Evolutionary conservation across 805 yeast species (phyloP).

Genomic region (Kazachstania africana): DNA sequence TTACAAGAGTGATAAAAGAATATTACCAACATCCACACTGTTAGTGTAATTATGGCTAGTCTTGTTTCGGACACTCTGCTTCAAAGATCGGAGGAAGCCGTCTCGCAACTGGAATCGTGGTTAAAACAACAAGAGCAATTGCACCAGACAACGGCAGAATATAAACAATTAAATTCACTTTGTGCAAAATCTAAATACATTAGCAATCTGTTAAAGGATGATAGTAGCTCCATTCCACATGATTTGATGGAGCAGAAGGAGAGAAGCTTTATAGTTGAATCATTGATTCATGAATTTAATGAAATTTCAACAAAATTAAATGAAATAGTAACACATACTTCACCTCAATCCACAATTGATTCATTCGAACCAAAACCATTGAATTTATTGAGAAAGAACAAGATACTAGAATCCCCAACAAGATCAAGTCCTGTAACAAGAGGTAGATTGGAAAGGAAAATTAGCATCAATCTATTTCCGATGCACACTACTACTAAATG

Average conservation of each 20-base stretch:
- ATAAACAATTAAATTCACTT: slow-evolving; percentile 20
- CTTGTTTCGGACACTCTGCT: slow-evolving; percentile 19
- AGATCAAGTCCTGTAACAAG: slow-evolving; percentile 1
- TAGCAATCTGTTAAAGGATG: slow-evolving; percentile 10
- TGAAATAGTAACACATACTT: slow-evolving; percentile 11
- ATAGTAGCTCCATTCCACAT: slow-evolving; percentile 3
- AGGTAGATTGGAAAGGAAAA: not conserved
- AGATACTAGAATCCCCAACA: not conserved
- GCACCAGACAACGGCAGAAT: not conserved
- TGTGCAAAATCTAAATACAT: slow-evolving; percentile 16
- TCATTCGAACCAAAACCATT: slow-evolving; percentile 20
- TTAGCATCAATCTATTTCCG: not conserved
- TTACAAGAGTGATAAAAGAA: not conserved
- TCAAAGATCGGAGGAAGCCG: slow-evolving; percentile 21
- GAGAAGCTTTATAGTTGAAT: slow-evolving; percentile 7
- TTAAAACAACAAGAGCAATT: slow-evolving; percentile 14
- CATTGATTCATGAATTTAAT: slow-evolving; percentile 19
- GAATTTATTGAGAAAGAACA: slow-evolving; percentile 14
- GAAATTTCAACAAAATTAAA: slow-evolving; percentile 16
- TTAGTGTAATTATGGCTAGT: not conserved
- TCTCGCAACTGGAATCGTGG: slow-evolving; percentile 21
- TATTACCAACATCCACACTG: not conserved
- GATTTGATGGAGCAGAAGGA: not conserved
- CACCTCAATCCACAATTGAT: slow-evolving; percentile 12
- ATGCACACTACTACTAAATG: not conserved